Percentiles rank a stretch among this genome's conserved stretches.
Conservation (phyloP, 1,284 basidiomycete species). For the Wallemia mellicola region DNA sequence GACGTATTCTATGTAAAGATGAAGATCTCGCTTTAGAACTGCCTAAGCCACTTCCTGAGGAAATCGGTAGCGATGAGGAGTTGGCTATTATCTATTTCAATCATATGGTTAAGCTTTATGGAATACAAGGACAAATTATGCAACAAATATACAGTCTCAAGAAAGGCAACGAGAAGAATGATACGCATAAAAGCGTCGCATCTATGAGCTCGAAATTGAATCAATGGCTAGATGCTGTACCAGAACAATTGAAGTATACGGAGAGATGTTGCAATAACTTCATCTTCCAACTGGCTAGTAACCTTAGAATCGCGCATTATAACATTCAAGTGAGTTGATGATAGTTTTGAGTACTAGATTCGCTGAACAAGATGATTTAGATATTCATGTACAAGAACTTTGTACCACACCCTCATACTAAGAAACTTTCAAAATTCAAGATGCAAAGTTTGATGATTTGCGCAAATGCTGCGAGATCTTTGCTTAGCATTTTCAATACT, state of each 20-base stretch:
- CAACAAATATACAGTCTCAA: neutral
- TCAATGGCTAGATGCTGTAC: neutral
- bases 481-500: neutral
- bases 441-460: neutral
- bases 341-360: no score
- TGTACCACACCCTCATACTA: neutral
- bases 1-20: neutral
- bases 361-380: neutral
- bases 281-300: neutral
- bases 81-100: neutral
- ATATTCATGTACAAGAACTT: conserved; percentile 1
- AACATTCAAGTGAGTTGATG: neutral
- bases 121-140: neutral
- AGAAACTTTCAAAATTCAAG: neutral
- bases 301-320: neutral
- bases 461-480: neutral
- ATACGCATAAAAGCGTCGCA: neutral
- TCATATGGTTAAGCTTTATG: neutral
- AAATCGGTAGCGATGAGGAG: neutral
- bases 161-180: neutral
- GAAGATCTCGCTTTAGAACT: neutral
- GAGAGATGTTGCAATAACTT: neutral
- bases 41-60: neutral
- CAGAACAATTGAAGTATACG: neutral
- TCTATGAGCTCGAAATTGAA: neutral